These are phyloP conservation scores for Monosporozyma unispora DNA, from an alignment of 805 yeast species.

Conservation along the genomic window DNA sequence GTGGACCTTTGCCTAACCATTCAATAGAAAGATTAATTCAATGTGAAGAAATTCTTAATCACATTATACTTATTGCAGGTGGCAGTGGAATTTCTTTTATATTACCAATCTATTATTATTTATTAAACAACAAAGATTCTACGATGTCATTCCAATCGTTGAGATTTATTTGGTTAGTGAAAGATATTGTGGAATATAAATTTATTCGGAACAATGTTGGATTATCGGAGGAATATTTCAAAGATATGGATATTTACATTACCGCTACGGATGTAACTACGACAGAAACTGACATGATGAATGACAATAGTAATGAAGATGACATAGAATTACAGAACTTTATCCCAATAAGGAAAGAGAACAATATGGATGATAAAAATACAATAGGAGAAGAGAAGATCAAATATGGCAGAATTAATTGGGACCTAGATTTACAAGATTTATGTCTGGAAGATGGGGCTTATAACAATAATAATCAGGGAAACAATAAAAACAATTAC, in stretches of 20 bases:
- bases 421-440: slow-evolving; percentile 20
- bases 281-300: neutral
- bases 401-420: slow-evolving; percentile 15
- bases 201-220: neutral
- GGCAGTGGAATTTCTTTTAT: slow-evolving; percentile 69
- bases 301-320: slow-evolving; percentile 3
- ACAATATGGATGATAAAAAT: neutral
- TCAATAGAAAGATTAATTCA: slow-evolving; percentile 15
- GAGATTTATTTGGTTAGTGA: slow-evolving; percentile 47
- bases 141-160: slow-evolving; percentile 16
- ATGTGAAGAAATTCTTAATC: slow-evolving; percentile 20
- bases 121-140: slow-evolving; percentile 4
- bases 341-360: neutral
- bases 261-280: neutral
- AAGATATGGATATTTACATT: neutral
- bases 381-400: neutral
- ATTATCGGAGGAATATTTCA: neutral
- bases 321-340: slow-evolving; percentile 3
- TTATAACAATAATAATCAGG: neutral
- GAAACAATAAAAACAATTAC: slow-evolving; percentile 16
- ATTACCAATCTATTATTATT: slow-evolving; percentile 40
- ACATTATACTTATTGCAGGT: slow-evolving; percentile 48
- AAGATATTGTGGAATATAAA: slow-evolving; percentile 24
- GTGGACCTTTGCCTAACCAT: slow-evolving; percentile 37
- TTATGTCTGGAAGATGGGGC: slow-evolving; percentile 14